Evolutionary conservation across 176 grass and related monocot genomes (phyloP).

Genomic region (Eragrostis nindensis): DNA sequence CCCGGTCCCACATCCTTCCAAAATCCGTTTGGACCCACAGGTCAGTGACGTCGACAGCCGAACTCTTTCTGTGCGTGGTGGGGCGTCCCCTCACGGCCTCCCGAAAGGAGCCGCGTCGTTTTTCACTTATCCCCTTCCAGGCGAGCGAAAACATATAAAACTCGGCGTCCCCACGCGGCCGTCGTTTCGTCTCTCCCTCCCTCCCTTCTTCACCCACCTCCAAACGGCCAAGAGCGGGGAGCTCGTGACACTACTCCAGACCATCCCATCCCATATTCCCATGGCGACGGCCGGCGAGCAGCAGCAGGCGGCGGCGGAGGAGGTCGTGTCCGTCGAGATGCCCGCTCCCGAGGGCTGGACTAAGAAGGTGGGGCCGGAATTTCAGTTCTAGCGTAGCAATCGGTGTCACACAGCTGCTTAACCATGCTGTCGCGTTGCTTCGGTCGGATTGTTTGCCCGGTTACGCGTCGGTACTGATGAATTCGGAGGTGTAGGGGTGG

Average conservation of each 20-base stretch:
- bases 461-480: not conserved
- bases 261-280: not conserved
- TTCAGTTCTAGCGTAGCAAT: too few relatives aligned
- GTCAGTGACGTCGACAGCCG: fast-evolving
- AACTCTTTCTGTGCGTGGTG: too few relatives aligned
- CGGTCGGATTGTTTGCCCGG: too few relatives aligned
- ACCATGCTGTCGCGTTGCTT: too few relatives aligned
- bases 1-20: fast-evolving
- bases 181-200: not conserved
- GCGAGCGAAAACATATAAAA: constrained; percentile 2
- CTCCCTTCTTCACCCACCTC: not conserved
- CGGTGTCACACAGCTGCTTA: too few relatives aligned
- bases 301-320: constrained; percentile 6
- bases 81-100: not conserved
- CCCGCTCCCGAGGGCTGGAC: constrained; percentile 65
- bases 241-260: constrained; percentile 6
- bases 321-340: constrained; percentile 63
- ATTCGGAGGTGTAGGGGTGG: not conserved
- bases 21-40: fast-evolving
- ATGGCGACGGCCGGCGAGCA: constrained; percentile 38
- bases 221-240: not conserved
- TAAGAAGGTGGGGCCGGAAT: constrained; percentile 53
- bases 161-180: constrained; percentile 24
- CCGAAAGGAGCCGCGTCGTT: constrained; percentile 19
- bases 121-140: not conserved